These are phyloP conservation scores for Ceratocystis alfenasii DNA, from an alignment of 2,329 filamentous ascomycete species.

Conservation along the genomic window DNA sequence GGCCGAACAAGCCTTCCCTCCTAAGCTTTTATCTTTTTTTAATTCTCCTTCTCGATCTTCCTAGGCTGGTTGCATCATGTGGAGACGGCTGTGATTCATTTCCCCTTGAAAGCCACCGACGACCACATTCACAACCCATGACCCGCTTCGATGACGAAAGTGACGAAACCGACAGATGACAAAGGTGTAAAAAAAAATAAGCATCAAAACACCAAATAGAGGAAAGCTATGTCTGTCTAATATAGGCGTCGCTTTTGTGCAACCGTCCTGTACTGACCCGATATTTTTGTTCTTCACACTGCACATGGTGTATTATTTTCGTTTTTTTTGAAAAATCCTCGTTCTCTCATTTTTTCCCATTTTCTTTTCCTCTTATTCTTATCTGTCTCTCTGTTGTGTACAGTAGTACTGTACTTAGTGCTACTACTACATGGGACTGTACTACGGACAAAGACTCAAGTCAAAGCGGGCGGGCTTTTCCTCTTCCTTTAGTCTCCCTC, in stretches of 20 bases:
- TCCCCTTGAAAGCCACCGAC: not conserved
- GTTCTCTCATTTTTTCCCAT: not conserved
- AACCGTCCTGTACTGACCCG: not conserved
- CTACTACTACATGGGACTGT: conserved; percentile 8
- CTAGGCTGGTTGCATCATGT: not conserved
- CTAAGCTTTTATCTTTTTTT: not conserved
- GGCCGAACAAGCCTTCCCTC: too few relatives aligned
- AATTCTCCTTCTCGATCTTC: not conserved
- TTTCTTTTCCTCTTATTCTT: not conserved
- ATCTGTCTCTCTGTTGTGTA: not conserved
- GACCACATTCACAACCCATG: not conserved
- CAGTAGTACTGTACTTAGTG: not conserved
- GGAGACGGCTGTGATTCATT: not conserved
- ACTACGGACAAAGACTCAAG: not conserved
- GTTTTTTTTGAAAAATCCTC: too few relatives aligned
- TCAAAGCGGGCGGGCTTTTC: conserved; percentile 3
- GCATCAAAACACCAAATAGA: not conserved
- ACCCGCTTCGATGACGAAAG: not conserved
- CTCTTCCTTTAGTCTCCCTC: not conserved
- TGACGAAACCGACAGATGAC: not conserved
- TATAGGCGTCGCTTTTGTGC: not conserved
- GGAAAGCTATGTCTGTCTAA: not conserved
- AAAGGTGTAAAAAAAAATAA: not conserved
- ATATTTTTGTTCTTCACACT: not conserved
- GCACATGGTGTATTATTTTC: too few relatives aligned